Percentiles rank a stretch among this genome's conserved stretches.
Evolutionary conservation across 2,329 filamentous ascomycete genomes (phyloP).

Genomic region (Nemania sp.): DNA sequence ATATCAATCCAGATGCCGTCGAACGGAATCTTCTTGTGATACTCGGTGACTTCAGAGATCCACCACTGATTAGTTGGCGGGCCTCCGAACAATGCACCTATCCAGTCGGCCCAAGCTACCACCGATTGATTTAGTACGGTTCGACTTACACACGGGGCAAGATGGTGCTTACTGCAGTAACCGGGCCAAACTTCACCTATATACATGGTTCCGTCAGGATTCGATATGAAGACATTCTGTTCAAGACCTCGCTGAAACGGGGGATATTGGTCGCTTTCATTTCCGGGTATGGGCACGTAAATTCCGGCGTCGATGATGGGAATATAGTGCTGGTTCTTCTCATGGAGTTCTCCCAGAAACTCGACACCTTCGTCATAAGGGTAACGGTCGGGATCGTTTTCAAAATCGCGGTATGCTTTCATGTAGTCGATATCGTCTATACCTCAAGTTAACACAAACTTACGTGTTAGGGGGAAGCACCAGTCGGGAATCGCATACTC

Average conservation of each 20-base stretch:
- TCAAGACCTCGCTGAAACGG: constrained; percentile 65
- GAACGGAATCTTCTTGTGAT: constrained; percentile 56
- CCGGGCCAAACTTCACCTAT: constrained; percentile 75
- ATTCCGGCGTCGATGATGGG: constrained; percentile 74
- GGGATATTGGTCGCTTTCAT: constrained; percentile 64
- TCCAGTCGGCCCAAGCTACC: constrained; percentile 71
- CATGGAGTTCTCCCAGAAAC: constrained; percentile 64
- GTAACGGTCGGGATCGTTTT: constrained; percentile 61
- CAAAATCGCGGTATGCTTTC: constrained; percentile 64
- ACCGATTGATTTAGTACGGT: constrained; percentile 16
- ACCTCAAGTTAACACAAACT: constrained; percentile 46
- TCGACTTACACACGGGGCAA: background rate
- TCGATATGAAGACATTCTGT: constrained; percentile 56
- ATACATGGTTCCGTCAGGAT: constrained; percentile 60
- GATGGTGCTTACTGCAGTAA: constrained; percentile 48
- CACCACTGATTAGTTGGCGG: constrained; percentile 70
- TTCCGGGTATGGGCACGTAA: constrained; percentile 72
- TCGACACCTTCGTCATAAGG: constrained; percentile 60
- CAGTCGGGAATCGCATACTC: constrained; percentile 42
- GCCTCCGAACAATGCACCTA: constrained; percentile 61
- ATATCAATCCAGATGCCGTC: constrained; percentile 62
- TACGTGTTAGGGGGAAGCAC: constrained; percentile 16
- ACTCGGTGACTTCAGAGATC: constrained; percentile 62
- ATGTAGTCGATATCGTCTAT: constrained; percentile 73
- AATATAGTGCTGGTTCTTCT: constrained; percentile 68